Evolutionary conservation across 257 asterid genomes (phyloP).

Genomic region (Capsicum pubescens): DNA sequence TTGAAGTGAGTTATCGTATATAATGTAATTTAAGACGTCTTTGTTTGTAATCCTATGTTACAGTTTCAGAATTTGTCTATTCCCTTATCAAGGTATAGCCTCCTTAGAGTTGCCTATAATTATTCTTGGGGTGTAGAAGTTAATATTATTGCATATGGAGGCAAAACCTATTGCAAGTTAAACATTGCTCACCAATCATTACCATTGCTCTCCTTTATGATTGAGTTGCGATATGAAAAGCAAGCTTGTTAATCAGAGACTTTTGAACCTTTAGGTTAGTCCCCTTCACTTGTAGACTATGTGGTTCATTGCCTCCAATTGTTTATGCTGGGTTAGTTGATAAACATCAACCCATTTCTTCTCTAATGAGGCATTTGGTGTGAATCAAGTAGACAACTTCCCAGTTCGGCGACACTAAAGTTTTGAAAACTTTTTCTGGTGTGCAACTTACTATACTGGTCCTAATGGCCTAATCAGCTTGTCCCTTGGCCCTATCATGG

Average conservation of each 20-base stretch:
- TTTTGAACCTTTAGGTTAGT: constrained; percentile 20
- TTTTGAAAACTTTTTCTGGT: background rate
- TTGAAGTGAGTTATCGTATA: constrained; percentile 72
- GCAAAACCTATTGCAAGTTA: background rate
- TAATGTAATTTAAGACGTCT: constrained; percentile 23
- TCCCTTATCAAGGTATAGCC: constrained; percentile 5
- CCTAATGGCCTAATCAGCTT: background rate
- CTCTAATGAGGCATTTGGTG: background rate
- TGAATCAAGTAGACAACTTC: background rate
- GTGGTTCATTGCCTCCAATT: constrained; percentile 16
- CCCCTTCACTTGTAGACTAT: constrained; percentile 21
- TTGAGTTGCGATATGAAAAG: constrained; percentile 10
- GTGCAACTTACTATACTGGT: constrained; percentile 16
- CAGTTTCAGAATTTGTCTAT: constrained; percentile 15
- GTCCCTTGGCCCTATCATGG: background rate
- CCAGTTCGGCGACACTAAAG: background rate
- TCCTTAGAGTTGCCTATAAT: constrained; percentile 1
- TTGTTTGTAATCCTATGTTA: constrained; percentile 22
- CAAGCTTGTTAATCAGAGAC: background rate
- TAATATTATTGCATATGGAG: constrained; percentile 20
- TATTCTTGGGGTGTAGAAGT: constrained; percentile 4
- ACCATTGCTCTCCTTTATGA: background rate
- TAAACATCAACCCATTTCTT: constrained; percentile 1
- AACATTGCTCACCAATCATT: background rate
- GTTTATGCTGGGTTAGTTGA: constrained; percentile 1